Conservation (phyloP, 306 rosid species). For the Sechiopsis laciniata region DNA sequence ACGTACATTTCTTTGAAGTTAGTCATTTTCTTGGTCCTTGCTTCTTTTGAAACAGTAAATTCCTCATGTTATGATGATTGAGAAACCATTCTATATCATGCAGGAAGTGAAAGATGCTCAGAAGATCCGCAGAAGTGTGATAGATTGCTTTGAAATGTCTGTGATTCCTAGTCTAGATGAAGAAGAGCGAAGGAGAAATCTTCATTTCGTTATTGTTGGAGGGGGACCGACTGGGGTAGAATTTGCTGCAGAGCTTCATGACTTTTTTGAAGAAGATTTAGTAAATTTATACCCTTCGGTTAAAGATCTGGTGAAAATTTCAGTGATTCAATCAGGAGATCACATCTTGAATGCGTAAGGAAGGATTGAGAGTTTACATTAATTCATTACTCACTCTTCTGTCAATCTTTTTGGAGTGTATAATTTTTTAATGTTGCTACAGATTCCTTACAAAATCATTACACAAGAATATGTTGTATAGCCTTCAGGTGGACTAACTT, state of each 20-base stretch:
- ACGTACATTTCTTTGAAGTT: background rate
- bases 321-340: conserved; percentile 92
- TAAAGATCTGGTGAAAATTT: conserved; percentile 69
- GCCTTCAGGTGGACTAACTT: background rate
- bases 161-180: conserved; percentile 70
- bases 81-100: conserved; percentile 21
- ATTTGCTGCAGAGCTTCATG: conserved; percentile 97
- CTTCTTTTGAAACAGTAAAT: background rate
- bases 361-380: conserved; percentile 2
- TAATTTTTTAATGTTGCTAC: background rate
- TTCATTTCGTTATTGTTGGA: conserved; percentile 93
- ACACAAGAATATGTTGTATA: background rate
- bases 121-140: conserved; percentile 68
- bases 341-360: conserved; percentile 89
- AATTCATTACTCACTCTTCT: background rate
- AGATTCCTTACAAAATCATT: background rate
- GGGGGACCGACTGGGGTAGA: conserved; percentile 99
- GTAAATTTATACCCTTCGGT: conserved; percentile 59
- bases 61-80: conserved; percentile 18
- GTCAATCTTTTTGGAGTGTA: background rate
- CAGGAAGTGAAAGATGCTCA: conserved; percentile 94
- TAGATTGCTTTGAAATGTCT: conserved; percentile 91
- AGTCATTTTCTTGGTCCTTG: background rate
- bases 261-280: conserved; percentile 71
- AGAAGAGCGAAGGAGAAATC: conserved; percentile 66